Percentiles rank a stretch among this genome's conserved stretches.
Evolutionary conservation across 2,329 filamentous ascomycete genomes (phyloP).

Genomic region (Fragosphaeria purpurea): DNA sequence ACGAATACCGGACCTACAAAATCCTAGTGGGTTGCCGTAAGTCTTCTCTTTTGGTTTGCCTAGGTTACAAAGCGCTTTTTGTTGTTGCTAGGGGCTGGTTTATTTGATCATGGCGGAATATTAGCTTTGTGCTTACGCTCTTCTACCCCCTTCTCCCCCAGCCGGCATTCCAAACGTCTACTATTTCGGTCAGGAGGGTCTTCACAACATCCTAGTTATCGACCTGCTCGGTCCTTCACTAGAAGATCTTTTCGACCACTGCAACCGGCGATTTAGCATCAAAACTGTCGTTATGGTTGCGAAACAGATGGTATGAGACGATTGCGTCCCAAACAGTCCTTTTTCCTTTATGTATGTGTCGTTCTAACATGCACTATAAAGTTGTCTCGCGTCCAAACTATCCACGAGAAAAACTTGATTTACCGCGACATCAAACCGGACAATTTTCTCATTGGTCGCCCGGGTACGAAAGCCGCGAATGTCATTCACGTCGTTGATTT

Average conservation of each 20-base stretch:
- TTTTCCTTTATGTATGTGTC: background rate
- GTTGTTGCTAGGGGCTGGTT: too few relatives aligned
- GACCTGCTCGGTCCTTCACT: constrained; percentile 90
- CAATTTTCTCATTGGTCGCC: constrained; percentile 94
- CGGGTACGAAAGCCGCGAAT: constrained; percentile 87
- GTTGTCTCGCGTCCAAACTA: constrained; percentile 83
- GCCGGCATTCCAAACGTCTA: constrained; percentile 99
- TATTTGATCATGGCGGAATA: too few relatives aligned
- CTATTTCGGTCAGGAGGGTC: constrained; percentile 96
- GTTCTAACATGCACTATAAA: constrained; percentile 22
- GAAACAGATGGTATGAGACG: constrained; percentile 76
- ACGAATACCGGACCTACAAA: constrained; percentile 99
- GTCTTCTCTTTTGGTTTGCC: too few relatives aligned
- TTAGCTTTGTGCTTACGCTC: too few relatives aligned
- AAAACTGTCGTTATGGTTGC: constrained; percentile 99
- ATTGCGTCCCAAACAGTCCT: background rate
- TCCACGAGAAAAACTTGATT: constrained; percentile 98
- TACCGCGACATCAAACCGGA: constrained; percentile 99
- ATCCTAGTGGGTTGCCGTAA: constrained; percentile 98
- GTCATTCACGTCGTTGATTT: constrained; percentile 99
- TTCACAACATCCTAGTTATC: constrained; percentile 98
- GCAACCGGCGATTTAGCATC: constrained; percentile 85
- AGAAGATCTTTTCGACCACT: constrained; percentile 96
- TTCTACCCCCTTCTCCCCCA: constrained; percentile 28
- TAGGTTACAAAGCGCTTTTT: too few relatives aligned